Conservation (phyloP, 345 rosid species). For the Hibiscus trionum region DNA sequence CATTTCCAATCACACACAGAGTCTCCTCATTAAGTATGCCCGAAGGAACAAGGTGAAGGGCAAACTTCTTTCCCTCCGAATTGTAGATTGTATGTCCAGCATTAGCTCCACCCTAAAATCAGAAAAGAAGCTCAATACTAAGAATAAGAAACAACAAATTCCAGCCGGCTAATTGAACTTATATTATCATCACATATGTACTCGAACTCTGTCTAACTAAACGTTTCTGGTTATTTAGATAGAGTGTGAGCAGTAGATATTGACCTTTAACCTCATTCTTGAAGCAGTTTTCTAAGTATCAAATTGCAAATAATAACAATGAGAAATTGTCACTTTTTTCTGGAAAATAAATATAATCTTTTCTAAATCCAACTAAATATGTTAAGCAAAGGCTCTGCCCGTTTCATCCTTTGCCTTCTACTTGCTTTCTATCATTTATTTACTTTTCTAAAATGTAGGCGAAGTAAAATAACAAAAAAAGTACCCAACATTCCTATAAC, state of each 20-base stretch:
- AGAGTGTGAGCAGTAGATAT: too few species aligned
- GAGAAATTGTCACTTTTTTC: neutral
- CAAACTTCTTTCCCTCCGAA: slow-evolving; percentile 88
- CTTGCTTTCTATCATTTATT: neutral
- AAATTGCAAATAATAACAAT: neutral
- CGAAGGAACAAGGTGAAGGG: slow-evolving; percentile 92
- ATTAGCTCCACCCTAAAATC: slow-evolving; percentile 86
- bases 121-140: neutral
- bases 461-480: neutral
- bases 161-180: neutral
- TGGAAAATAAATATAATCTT: neutral
- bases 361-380: neutral
- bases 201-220: neutral
- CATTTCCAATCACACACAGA: slow-evolving; percentile 86
- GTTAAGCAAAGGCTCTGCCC: neutral
- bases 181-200: neutral
- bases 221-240: too few species aligned
- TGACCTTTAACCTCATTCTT: too few species aligned
- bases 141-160: neutral
- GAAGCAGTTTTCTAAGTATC: too few species aligned
- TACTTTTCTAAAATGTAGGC: neutral
- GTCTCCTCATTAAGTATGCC: slow-evolving; percentile 88
- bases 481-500: too few species aligned
- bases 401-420: neutral
- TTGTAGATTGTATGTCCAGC: slow-evolving; percentile 99